A percentile compares a stretch with the other conserved stretches of the same genome.
phyloP scores from a whole-genome alignment of 2,329 filamentous ascomycete genomes.

The Colletotrichum viniferum region DNA sequence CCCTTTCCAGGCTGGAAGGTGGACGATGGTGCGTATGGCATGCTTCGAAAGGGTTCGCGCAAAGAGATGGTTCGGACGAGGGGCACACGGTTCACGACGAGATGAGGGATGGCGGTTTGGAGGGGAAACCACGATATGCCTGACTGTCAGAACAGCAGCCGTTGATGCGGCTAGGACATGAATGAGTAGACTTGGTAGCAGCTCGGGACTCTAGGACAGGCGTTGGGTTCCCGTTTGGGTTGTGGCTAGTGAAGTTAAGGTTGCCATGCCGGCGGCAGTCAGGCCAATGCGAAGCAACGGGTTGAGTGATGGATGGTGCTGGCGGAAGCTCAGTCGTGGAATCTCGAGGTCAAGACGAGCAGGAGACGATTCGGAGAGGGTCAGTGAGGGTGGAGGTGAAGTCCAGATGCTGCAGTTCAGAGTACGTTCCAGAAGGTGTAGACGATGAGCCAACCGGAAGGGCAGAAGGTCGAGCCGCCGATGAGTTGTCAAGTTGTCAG shows the following conservation, averaged over 20 bases:
- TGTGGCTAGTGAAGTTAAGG: not conserved
- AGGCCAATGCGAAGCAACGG: not conserved
- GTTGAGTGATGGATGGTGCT: not conserved
- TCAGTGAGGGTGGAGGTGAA: not conserved
- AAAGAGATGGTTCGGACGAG: not conserved
- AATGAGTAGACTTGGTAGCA: not conserved
- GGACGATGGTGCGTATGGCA: not conserved
- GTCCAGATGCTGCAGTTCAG: slow-evolving; percentile 5
- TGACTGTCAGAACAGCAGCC: not conserved
- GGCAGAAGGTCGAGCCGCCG: slow-evolving; percentile 7
- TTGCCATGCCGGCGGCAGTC: not conserved
- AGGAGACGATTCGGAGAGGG: not conserved
- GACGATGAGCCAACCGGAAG: slow-evolving; percentile 17
- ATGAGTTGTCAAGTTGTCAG: slow-evolving; percentile 13
- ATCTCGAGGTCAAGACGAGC: not conserved
- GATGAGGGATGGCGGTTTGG: not conserved
- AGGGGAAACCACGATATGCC: not conserved
- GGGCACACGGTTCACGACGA: not conserved
- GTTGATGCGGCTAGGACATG: not conserved
- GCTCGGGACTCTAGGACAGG: not conserved
- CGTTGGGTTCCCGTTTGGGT: slow-evolving; percentile 11
- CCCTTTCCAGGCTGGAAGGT: not conserved
- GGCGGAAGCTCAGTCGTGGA: slow-evolving; percentile 10
- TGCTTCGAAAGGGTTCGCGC: not conserved
- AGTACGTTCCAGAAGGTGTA: slow-evolving; percentile 1